These are phyloP conservation scores for Colletotrichum plurivorum DNA, from an alignment of 2,329 filamentous ascomycete genomes.

Conservation along the genomic window DNA sequence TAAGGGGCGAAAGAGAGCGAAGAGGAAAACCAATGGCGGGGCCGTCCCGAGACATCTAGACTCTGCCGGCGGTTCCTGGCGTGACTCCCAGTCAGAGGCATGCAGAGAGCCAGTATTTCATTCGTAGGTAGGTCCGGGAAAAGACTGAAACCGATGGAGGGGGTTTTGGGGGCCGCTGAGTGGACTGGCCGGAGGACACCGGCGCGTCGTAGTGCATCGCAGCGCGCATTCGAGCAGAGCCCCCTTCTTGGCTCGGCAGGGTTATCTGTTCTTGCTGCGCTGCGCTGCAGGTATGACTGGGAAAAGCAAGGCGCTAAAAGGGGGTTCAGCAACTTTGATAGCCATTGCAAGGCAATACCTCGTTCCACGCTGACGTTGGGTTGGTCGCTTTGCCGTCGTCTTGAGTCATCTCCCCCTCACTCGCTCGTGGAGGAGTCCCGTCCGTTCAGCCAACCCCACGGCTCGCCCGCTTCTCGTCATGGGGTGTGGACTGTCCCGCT, in stretches of 20 bases:
- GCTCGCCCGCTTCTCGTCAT: conserved; percentile 19
- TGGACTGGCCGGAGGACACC: conserved; percentile 20
- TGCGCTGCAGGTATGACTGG: conserved; percentile 11
- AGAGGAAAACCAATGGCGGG: not conserved
- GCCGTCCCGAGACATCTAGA: conserved; percentile 27
- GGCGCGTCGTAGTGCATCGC: not conserved
- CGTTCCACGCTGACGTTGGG: conserved; percentile 31
- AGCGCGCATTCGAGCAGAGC: conserved; percentile 3
- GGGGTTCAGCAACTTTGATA: not conserved
- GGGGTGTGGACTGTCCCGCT: conserved; percentile 19
- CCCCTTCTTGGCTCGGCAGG: conserved; percentile 29
- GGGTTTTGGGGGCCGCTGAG: not conserved
- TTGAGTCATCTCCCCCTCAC: conserved; percentile 34
- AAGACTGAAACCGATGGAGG: not conserved
- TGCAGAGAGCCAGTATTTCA: not conserved
- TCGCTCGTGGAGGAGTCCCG: conserved; percentile 12
- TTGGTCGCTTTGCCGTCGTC: conserved; percentile 6
- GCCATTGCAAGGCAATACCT: conserved; percentile 8
- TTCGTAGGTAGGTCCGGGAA: not conserved
- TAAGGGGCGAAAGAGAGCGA: not conserved
- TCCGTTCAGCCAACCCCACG: conserved; percentile 27
- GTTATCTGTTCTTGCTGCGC: not conserved
- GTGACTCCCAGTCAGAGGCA: not conserved
- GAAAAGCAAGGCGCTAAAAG: conserved; percentile 12
- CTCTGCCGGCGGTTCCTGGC: conserved; percentile 1